phyloP scores from a whole-genome alignment of 2,329 filamentous ascomycete species.

The Stemphylium lycopersici region DNA sequence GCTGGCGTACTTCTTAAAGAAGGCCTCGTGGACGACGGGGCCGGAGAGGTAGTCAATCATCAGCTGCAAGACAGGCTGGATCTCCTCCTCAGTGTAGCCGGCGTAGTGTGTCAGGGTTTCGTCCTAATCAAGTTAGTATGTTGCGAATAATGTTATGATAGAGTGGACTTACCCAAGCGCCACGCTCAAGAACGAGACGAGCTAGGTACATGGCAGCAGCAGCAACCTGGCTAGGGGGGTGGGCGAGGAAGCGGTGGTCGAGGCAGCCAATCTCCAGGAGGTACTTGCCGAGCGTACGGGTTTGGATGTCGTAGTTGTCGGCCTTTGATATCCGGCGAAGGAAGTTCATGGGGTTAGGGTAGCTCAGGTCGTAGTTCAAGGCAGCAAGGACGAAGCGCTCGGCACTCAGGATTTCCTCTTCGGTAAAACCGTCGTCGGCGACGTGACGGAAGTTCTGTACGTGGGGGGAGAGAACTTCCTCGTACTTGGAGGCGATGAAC shows the following conservation, averaged over 20 bases:
- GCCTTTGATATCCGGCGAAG: constrained; percentile 97
- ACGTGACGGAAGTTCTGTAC: constrained; percentile 97
- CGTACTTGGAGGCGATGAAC: constrained; percentile 99
- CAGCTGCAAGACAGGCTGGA: constrained; percentile 86
- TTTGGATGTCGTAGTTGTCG: constrained; percentile 98
- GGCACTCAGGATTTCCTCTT: constrained; percentile 94
- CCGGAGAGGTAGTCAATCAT: constrained; percentile 97
- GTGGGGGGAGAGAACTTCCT: constrained; percentile 95
- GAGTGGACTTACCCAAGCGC: constrained; percentile 76
- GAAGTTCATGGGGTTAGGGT: constrained; percentile 99
- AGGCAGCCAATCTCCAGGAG: constrained; percentile 95
- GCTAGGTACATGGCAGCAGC: constrained; percentile 95
- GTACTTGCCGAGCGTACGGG: constrained; percentile 95
- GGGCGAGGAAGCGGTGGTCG: constrained; percentile 91
- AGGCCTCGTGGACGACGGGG: constrained; percentile 91
- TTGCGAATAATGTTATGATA: background rate
- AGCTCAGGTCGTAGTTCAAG: constrained; percentile 95
- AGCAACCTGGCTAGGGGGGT: constrained; percentile 86
- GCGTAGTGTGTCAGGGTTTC: constrained; percentile 87
- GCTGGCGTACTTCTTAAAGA: constrained; percentile 99
- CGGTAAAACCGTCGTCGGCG: constrained; percentile 93
- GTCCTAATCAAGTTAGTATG: constrained; percentile 62
- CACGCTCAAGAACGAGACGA: constrained; percentile 86
- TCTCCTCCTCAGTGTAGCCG: constrained; percentile 90
- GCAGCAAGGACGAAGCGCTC: constrained; percentile 92